Evolutionary conservation across 2,329 filamentous ascomycete species (phyloP).

Genomic region (Xylaria sp.): DNA sequence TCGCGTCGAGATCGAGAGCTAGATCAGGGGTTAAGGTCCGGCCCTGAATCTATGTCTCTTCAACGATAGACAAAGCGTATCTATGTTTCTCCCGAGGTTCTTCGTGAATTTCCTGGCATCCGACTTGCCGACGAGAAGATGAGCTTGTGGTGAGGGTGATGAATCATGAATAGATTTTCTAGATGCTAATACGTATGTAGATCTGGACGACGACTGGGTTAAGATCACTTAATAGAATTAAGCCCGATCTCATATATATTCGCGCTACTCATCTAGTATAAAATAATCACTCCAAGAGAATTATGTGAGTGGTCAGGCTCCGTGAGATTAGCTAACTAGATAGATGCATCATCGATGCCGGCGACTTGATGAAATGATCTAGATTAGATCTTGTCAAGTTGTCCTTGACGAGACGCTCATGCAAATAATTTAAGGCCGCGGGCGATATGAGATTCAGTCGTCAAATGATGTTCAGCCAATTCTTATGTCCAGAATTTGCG

Average conservation of each 20-base stretch:
- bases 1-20: too few relatives aligned
- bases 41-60: too few relatives aligned
- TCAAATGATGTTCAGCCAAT: not conserved
- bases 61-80: too few relatives aligned
- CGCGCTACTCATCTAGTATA: not conserved
- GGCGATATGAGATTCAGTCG: not conserved
- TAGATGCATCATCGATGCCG: not conserved
- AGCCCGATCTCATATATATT: not conserved
- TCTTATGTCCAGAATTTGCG: not conserved
- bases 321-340: not conserved
- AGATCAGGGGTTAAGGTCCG: too few relatives aligned
- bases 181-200: not conserved
- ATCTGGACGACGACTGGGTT: not conserved
- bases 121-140: not conserved
- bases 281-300: not conserved
- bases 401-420: too few relatives aligned
- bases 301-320: not conserved
- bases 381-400: too few relatives aligned
- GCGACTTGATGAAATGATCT: not conserved
- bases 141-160: not conserved
- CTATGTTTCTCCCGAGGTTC: too few relatives aligned
- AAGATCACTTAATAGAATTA: not conserved
- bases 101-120: too few relatives aligned
- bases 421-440: too few relatives aligned
- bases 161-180: not conserved